Evolutionary conservation across 2,329 filamentous ascomycete genomes (phyloP), one percentile per base, ranked within the genome.

Genomic region (Epichloe typhina): DNA sequence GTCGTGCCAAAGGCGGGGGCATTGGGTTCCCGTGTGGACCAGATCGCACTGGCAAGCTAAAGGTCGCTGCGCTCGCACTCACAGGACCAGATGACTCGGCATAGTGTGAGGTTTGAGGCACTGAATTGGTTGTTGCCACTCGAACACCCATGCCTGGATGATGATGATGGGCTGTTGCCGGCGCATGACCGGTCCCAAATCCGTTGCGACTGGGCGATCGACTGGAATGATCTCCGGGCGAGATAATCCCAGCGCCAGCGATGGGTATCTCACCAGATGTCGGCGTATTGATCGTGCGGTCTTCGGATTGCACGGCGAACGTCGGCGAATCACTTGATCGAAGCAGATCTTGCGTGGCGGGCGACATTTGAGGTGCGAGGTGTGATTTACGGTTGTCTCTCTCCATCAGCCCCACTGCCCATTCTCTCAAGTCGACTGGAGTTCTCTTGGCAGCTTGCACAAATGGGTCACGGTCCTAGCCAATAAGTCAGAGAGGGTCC

Each of bases 391-490:
- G 87, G 68, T 96, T 95, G 67, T 96, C 87, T 59, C 84, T 82
- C 65, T 96, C 90, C 80, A 97, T 91, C 74, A 97, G 80, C 61
- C 87, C 83, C 46, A 95, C 82, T 21, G 93, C 91, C 93, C 93
- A 98, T 55, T 89, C 87, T 66, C 86, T 82, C 36, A 98, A 76
- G 65, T 98, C 86, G 47, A 98, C 93, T 0, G 93, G 93, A 1
- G 93, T 98, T 58, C 91, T 82, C 73, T 97, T 97, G 46, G 93
- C 93, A 49, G 93, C 93, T 69, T 95, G 89, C 19, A 98, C 81
- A 68, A 98, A 98, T 3, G 89, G 82, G 64, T 98, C 93, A 54
- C 85, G 84, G 57, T 96, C 90, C 88, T 94, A 3, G 33, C 46
- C 7, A 8, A 39, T 7, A 40, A n/a, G 53, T 62, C 48, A 55